A percentile compares a stretch with the other conserved stretches of the same genome.
These are phyloP conservation scores for Zymoseptoria pseudotritici DNA, from an alignment of 2,329 filamentous ascomycete genomes.

Conservation along the genomic window DNA sequence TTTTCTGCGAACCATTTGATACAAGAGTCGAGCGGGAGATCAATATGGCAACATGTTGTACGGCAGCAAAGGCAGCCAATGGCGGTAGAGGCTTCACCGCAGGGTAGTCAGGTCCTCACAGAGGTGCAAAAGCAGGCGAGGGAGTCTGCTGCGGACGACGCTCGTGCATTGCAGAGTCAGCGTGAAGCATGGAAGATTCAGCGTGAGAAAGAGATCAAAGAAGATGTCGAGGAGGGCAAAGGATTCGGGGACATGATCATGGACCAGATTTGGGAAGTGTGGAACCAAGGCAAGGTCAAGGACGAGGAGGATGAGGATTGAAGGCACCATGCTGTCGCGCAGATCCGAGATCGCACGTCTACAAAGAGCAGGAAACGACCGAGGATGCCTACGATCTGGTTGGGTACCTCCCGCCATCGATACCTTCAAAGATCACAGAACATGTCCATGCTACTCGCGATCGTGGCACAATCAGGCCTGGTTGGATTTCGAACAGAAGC, in stretches of 20 bases:
- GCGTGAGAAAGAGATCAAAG: conserved; percentile 39
- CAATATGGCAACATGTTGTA: conserved; percentile 26
- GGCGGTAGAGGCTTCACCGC: conserved; percentile 4
- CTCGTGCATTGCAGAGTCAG: conserved; percentile 23
- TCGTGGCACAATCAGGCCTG: too few relatives aligned
- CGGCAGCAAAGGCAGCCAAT: conserved; percentile 4
- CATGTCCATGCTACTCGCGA: too few relatives aligned
- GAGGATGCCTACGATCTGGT: neutral
- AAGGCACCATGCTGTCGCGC: neutral
- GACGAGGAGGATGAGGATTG: conserved; percentile 25
- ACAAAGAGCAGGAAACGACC: neutral
- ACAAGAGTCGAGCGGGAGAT: conserved; percentile 27
- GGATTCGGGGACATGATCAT: conserved; percentile 32
- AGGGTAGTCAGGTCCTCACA: neutral
- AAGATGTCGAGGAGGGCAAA: conserved; percentile 33
- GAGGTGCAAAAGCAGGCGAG: conserved; percentile 15
- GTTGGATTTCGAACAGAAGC: too few relatives aligned
- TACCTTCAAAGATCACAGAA: too few relatives aligned
- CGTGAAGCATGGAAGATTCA: conserved; percentile 38
- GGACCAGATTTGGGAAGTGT: conserved; percentile 33
- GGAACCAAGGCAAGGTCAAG: conserved; percentile 30
- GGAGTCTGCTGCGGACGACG: neutral
- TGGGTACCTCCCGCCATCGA: neutral
- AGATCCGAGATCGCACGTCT: neutral
- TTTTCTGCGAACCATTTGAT: conserved; percentile 45